phyloP scores from a whole-genome alignment of 768 basidiomycete genomes.

The Mycena pura region DNA sequence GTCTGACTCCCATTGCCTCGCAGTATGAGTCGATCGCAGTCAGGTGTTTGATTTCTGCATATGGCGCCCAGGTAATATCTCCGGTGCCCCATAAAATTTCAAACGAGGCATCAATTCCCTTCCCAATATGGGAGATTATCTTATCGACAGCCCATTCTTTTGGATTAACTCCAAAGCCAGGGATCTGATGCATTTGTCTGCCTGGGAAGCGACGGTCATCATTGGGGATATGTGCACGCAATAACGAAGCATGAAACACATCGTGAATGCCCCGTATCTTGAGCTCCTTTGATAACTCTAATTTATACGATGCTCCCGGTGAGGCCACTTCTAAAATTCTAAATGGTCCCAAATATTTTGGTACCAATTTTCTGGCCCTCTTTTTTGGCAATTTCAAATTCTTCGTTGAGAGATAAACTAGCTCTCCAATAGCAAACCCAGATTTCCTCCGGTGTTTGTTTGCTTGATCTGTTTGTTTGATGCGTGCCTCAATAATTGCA shows the following conservation, averaged over 20 bases:
- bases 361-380: constrained; percentile 20
- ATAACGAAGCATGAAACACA: constrained; percentile 38
- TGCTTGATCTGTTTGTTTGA: constrained; percentile 31
- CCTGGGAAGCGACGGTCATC: constrained; percentile 35
- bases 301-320: constrained; percentile 25
- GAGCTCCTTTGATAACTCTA: constrained; percentile 33
- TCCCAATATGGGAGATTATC: constrained; percentile 19
- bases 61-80: constrained; percentile 25
- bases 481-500: constrained; percentile 34
- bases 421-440: constrained; percentile 24
- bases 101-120: constrained; percentile 11
- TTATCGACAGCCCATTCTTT: constrained; percentile 18
- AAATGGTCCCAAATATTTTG: constrained; percentile 25
- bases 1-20: too few relatives aligned
- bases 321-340: background rate
- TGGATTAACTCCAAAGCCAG: constrained; percentile 25
- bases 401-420: constrained; percentile 31
- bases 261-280: constrained; percentile 21
- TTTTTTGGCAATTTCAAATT: constrained; percentile 23
- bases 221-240: constrained; percentile 29
- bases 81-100: constrained; percentile 18
- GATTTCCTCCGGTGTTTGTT: constrained; percentile 24
- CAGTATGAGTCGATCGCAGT: too few relatives aligned
- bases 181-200: constrained; percentile 15
- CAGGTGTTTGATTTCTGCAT: too few relatives aligned